These are phyloP conservation scores for Ogataea methanolica DNA, from an alignment of 805 yeast genomes.

Conservation along the genomic window DNA sequence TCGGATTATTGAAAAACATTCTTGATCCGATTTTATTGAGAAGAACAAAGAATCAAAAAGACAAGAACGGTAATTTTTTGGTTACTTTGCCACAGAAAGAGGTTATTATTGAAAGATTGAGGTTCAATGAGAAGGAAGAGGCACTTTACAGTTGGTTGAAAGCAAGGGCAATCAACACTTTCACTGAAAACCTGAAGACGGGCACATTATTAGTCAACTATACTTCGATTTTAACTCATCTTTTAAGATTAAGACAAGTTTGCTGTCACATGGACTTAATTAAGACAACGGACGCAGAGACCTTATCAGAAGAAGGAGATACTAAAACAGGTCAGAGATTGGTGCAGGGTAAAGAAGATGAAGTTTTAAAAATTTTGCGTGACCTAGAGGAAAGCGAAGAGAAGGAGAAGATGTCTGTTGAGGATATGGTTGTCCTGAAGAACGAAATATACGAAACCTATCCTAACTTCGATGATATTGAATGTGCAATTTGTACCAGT, in stretches of 20 bases:
- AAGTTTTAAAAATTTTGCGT: conserved; percentile 14
- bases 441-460: conserved; percentile 30
- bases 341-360: neutral
- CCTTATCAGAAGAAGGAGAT: conserved; percentile 23
- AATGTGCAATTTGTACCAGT: conserved; percentile 80
- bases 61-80: conserved; percentile 62
- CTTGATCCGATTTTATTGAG: conserved; percentile 79
- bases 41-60: conserved; percentile 83
- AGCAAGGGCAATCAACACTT: conserved; percentile 59
- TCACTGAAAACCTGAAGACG: conserved; percentile 49
- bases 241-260: conserved; percentile 77
- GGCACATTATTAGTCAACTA: conserved; percentile 73
- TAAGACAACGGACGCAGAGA: conserved; percentile 31
- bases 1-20: conserved; percentile 80
- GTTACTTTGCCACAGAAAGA: conserved; percentile 76
- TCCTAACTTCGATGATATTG: conserved; percentile 41
- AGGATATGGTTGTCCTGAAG: conserved; percentile 20
- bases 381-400: conserved; percentile 23
- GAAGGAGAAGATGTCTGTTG: conserved; percentile 20
- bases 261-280: conserved; percentile 81
- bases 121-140: conserved; percentile 62
- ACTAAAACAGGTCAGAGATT: conserved; percentile 5
- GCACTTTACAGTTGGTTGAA: conserved; percentile 65
- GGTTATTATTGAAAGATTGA: conserved; percentile 61
- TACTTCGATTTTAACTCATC: conserved; percentile 76